Evolutionary conservation across 179 eudicot genomes (phyloP), one percentile per base, ranked within the genome.

Genomic region (Actinidia arguta): DNA sequence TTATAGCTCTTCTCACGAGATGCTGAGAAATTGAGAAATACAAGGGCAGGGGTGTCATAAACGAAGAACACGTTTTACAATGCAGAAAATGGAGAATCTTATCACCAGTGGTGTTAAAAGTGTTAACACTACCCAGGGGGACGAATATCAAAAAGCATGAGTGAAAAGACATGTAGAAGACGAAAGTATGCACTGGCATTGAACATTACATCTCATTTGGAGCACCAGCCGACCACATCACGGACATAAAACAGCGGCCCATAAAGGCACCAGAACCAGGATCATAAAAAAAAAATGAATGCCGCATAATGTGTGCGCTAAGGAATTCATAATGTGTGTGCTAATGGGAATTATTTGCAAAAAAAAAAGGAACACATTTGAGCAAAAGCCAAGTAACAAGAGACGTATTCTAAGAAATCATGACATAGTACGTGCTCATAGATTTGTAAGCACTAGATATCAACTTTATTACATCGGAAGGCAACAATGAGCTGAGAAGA

Each of bases 1-100:
- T 94, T 93, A 72, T 83, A 96, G 83, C 88, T 82, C 89, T 87
- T 93, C 84, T 93, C 98, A 44, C 94, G 91, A 55, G 98, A 90
- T 85, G 93, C 99, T 97, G 91, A 75, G 81, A 74, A 70, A 17
- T 66, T 39, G 39, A 31, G 52, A 68, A 79, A 50, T 51, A 48
- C 8, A 52, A 18, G 46, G 9, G 25, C 44, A 61, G 50, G 22
- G 13, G 11, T 7, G 56, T 44, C 42, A 39, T 16, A 61, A 62
- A 46, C 62, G 68, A 24, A 24, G 24, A 22, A 6, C 58, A 44
- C 13, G 16, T 50, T 47, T 58, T 77, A 11, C 42, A 25, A 24
- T 47, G 16, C 17, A 73, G 66, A 6, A 52, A 52, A 55, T 48
- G 25, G 39, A 54, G 27, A 75, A 75, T 8, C 42, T 14, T 20